Evolutionary conservation across 345 rosid genomes (phyloP), one percentile per base, ranked within the genome.

Genomic region (Theobroma cacao): DNA sequence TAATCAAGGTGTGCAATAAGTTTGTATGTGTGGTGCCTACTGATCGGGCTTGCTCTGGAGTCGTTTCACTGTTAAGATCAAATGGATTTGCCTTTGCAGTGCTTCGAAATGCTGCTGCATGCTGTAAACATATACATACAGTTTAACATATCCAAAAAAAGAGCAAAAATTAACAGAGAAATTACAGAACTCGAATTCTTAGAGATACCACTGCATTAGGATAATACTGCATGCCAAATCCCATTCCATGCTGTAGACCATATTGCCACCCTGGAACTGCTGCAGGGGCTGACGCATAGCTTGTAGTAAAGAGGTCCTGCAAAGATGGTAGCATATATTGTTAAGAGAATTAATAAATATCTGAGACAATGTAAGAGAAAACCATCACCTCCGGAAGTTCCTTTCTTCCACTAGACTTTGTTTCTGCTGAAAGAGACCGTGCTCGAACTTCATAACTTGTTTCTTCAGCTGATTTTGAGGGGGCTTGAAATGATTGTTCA

Each of bases 281-380:
- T 11, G 85, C 85, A 15, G 85, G 74, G 9, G 52, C 82, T 66
- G 86, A 80, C 58, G 79, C 59, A 68, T 86, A 91, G 81, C 86
- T 86, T 83, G 88, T 76, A 45, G 92, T 66, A 79, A 92, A 93
- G 80, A 93, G 88, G 81, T 93, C 94, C 98, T 95, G 87, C 74
- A 77, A 64, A 80, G 69, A 75, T 66, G 45, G 75, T 66, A 69
- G 74, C 15, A 48, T 41, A 75, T 66, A 72, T 79, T 24, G 48
- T 26, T 30, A 47, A 65, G 69, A 78, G 55, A 31, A 62, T 80
- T 47, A 45, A 77, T 74, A 74, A 79, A 73, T 5, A 63, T 65
- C 55, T 14, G 28, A 28, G 38, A 64, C 12, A 72, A 47, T 18
- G 33, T 1, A 62, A 72, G 30, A 26, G 65, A 66, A 82, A 63